phyloP scores from a whole-genome alignment of 371 early-diverging fungal species.

The Catenaria anguillulae region DNA sequence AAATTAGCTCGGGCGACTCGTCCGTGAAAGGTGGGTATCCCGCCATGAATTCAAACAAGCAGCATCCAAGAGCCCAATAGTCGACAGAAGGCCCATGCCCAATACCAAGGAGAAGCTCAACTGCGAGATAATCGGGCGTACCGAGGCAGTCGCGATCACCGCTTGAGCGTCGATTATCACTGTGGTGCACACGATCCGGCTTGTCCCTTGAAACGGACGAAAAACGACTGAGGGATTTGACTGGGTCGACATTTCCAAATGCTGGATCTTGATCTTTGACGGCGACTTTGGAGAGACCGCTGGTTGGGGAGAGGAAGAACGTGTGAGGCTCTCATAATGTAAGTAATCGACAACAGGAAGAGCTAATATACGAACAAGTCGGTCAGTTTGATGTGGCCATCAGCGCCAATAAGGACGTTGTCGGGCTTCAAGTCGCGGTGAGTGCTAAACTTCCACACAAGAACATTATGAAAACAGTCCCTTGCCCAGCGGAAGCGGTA shows the following conservation, averaged over 20 bases:
- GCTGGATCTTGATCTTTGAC: neutral
- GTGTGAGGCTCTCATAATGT: no score
- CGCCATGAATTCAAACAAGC: constrained; percentile 71
- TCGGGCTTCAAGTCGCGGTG: constrained; percentile 77
- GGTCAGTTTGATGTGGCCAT: constrained; percentile 76
- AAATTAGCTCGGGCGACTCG: constrained; percentile 62
- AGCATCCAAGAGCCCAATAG: constrained; percentile 88
- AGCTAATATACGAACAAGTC: constrained; percentile 80
- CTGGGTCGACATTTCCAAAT: no score
- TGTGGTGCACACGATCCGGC: neutral
- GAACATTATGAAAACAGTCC: neutral
- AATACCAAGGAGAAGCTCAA: constrained; percentile 68
- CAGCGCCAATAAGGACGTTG: constrained; percentile 60
- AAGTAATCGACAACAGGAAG: no score
- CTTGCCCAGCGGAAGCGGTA: constrained; percentile 8
- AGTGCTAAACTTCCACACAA: constrained; percentile 6
- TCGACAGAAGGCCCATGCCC: constrained; percentile 65
- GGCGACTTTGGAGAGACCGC: neutral
- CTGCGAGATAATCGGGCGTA: constrained; percentile 94
- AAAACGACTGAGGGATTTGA: neutral
- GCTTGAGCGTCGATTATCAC: neutral
- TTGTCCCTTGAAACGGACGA: neutral
- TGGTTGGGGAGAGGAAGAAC: constrained; percentile 20
- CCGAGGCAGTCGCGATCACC: constrained; percentile 41
- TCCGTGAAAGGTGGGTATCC: constrained; percentile 82